Conservation (phyloP, 495 filamentous ascomycete species). For the Lasiosphaeria ovina region DNA sequence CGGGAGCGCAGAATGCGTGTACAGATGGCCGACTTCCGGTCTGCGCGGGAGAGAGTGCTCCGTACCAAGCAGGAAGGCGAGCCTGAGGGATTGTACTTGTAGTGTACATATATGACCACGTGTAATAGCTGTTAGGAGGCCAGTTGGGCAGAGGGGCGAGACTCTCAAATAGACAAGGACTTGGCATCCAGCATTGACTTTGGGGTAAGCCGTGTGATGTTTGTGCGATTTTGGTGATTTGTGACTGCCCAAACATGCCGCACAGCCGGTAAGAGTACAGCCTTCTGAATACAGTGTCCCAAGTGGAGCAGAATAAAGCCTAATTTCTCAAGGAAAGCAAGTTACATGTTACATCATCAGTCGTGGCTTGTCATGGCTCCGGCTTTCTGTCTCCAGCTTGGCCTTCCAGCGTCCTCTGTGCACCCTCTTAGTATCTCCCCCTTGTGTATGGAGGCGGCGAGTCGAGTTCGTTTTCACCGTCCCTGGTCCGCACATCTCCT, state of each 20-base stretch:
- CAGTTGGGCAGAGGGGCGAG: not conserved
- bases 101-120: slow-evolving; percentile 37
- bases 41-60: slow-evolving; percentile 88
- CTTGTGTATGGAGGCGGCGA: not conserved
- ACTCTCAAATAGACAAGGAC: slow-evolving; percentile 21
- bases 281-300: no score
- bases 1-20: slow-evolving; percentile 96
- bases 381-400: not conserved
- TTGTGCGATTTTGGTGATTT: no score
- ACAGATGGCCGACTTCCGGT: slow-evolving; percentile 96
- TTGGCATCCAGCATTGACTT: not conserved
- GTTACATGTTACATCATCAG: no score
- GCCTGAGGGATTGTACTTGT: slow-evolving; percentile 98
- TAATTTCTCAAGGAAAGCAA: no score
- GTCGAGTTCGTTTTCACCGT: slow-evolving; percentile 40
- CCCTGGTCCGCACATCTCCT: slow-evolving; percentile 43
- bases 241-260: no score
- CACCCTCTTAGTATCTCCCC: not conserved
- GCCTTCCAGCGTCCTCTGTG: not conserved
- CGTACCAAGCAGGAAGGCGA: slow-evolving; percentile 99
- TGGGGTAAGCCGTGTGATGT: no score
- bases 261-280: no score
- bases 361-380: no score
- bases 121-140: slow-evolving; percentile 8
- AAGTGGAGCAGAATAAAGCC: no score